Conservation (phyloP, 2,329 filamentous ascomycete species). For the Chalaropsis ovoidea region DNA sequence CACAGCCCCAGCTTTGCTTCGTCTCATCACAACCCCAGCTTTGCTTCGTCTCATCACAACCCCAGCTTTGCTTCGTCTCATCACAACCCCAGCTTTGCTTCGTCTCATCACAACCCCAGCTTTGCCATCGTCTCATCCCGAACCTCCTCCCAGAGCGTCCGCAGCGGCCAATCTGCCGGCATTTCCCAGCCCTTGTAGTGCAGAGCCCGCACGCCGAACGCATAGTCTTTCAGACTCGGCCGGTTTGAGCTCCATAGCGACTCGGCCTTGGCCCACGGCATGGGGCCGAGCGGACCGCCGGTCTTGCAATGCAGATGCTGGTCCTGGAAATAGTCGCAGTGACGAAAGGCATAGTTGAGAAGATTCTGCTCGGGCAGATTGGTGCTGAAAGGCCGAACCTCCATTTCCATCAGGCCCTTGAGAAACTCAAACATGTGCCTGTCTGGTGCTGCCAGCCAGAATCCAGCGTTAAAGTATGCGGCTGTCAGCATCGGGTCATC, state of each 20-base stretch:
- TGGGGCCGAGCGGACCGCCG: slow-evolving; percentile 21
- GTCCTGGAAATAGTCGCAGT: slow-evolving; percentile 24
- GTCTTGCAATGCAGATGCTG: slow-evolving; percentile 17
- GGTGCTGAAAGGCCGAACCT: slow-evolving; percentile 34
- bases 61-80: too few relatives aligned
- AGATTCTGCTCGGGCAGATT: slow-evolving; percentile 37
- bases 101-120: slow-evolving; percentile 6
- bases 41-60: too few relatives aligned
- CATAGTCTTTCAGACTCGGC: slow-evolving; percentile 18
- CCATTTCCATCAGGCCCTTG: slow-evolving; percentile 29
- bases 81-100: too few relatives aligned
- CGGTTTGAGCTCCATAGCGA: slow-evolving; percentile 24
- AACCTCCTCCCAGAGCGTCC: slow-evolving; percentile 18
- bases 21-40: too few relatives aligned
- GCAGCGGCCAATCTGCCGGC: slow-evolving; percentile 11
- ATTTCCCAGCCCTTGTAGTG: slow-evolving; percentile 25
- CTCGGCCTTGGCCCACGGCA: slow-evolving; percentile 23
- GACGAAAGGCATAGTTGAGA: slow-evolving; percentile 37
- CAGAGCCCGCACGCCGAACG: slow-evolving; percentile 21
- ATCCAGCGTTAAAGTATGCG: slow-evolving; percentile 34
- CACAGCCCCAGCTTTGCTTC: too few relatives aligned
- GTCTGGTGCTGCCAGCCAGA: slow-evolving; percentile 36
- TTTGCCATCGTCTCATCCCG: not conserved
- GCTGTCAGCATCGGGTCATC: slow-evolving; percentile 29
- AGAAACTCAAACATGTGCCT: slow-evolving; percentile 34